Percentiles rank a stretch among this genome's conserved stretches.
These are phyloP conservation scores for Periconia sp. DNA, from an alignment of 2,329 filamentous ascomycete species.

Conservation along the genomic window DNA sequence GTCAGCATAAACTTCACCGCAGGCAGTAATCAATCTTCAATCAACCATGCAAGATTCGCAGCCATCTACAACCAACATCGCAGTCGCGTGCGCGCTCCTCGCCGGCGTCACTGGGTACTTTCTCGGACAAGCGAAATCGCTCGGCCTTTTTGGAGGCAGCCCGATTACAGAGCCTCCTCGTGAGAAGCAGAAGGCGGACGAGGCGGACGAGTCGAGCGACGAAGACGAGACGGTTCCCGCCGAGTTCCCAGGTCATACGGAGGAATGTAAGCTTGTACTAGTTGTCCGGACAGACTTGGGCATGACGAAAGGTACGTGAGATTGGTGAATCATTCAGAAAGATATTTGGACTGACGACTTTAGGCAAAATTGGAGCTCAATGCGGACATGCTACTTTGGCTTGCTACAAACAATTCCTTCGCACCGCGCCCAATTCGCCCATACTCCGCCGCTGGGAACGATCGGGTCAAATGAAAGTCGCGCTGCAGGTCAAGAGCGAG, in stretches of 20 bases:
- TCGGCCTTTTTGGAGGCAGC: constrained; percentile 71
- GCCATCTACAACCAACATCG: constrained; percentile 60
- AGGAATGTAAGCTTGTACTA: constrained; percentile 93
- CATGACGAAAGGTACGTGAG: constrained; percentile 84
- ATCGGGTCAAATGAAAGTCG: constrained; percentile 88
- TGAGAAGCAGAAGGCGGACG: constrained; percentile 6
- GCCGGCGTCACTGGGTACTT: constrained; percentile 78
- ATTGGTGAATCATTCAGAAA: neutral
- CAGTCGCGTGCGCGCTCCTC: constrained; percentile 73
- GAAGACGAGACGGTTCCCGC: constrained; percentile 38
- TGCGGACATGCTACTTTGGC: constrained; percentile 94
- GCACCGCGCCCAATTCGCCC: constrained; percentile 56
- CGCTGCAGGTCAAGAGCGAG: constrained; percentile 83
- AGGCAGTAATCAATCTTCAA: neutral
- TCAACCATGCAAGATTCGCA: constrained; percentile 41
- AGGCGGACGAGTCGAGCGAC: constrained; percentile 32
- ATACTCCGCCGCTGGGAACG: constrained; percentile 84
- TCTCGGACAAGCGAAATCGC: constrained; percentile 62
- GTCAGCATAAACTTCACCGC: no score
- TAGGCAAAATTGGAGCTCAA: constrained; percentile 96
- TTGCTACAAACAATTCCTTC: constrained; percentile 84
- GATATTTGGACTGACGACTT: constrained; percentile 2
- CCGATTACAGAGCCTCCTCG: constrained; percentile 30
- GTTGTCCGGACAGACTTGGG: constrained; percentile 92
- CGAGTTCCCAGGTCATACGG: constrained; percentile 55